These are phyloP conservation scores for Aspergillus ostianus DNA, from an alignment of 495 filamentous ascomycete species.

Conservation along the genomic window DNA sequence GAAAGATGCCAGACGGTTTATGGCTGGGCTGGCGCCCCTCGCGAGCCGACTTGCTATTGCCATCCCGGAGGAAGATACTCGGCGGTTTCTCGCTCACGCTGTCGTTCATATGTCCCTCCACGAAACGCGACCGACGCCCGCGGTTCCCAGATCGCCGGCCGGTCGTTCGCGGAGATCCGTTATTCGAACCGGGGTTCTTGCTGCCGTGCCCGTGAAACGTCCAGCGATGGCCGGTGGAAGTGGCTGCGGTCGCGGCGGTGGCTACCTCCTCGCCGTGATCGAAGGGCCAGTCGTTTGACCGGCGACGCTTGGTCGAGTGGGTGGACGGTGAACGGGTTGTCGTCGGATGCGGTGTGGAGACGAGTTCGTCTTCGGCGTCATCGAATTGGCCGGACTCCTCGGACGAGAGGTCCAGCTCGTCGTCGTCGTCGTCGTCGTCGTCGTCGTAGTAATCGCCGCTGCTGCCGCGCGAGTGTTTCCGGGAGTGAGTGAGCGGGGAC, in stretches of 20 bases:
- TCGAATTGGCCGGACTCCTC: slow-evolving; percentile 41
- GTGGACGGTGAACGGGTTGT: slow-evolving; percentile 20
- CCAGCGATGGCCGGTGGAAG: slow-evolving; percentile 11
- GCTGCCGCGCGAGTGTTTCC: slow-evolving; percentile 33
- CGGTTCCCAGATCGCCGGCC: slow-evolving; percentile 16
- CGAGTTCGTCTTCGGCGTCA: slow-evolving; percentile 42
- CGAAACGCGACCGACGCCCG: slow-evolving; percentile 59
- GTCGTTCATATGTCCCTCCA: slow-evolving; percentile 78
- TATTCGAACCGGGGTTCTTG: slow-evolving; percentile 6
- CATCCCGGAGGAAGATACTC: slow-evolving; percentile 55
- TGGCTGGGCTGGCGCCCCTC: slow-evolving; percentile 11
- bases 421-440: slow-evolving; percentile 19
- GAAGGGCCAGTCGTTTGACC: slow-evolving; percentile 51
- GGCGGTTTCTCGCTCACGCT: slow-evolving; percentile 68
- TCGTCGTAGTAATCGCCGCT: slow-evolving; percentile 20
- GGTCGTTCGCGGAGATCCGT: slow-evolving; percentile 32
- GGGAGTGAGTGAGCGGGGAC: slow-evolving; percentile 24
- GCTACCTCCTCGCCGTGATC: slow-evolving; percentile 4
- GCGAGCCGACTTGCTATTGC: not conserved
- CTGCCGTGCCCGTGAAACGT: slow-evolving; percentile 6
- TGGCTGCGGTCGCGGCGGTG: slow-evolving; percentile 15
- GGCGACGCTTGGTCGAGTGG: slow-evolving; percentile 43
- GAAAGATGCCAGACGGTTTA: slow-evolving; percentile 51
- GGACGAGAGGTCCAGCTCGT: slow-evolving; percentile 27
- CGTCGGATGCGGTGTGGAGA: slow-evolving; percentile 2